Evolutionary conservation across 2,329 filamentous ascomycete genomes (phyloP).

Genomic region (Ophiostoma sp.): DNA sequence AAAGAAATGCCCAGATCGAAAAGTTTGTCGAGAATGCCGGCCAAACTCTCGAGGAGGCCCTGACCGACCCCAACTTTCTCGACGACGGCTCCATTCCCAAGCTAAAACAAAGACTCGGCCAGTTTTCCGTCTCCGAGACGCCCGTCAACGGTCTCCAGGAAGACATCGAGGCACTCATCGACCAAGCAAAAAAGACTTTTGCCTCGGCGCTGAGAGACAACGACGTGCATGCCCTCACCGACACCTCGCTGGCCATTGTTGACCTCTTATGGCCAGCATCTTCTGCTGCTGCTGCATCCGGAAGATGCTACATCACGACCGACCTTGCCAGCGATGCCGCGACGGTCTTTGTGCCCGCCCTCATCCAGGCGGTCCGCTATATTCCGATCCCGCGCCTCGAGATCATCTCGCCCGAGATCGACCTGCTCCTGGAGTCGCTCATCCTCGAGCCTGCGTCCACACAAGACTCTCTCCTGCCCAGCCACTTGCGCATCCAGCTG

Average conservation of each 20-base stretch:
- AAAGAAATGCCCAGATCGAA: conserved; percentile 60
- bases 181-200: conserved; percentile 63
- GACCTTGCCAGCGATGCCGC: conserved; percentile 65
- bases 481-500: conserved; percentile 72
- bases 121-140: conserved; percentile 31
- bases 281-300: background rate
- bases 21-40: conserved; percentile 67
- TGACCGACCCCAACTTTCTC: conserved; percentile 83
- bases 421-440: conserved; percentile 83
- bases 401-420: conserved; percentile 73
- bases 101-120: conserved; percentile 48
- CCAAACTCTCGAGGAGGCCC: conserved; percentile 68
- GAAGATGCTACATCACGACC: conserved; percentile 41
- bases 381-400: conserved; percentile 89
- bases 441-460: conserved; percentile 82
- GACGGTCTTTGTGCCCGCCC: conserved; percentile 72
- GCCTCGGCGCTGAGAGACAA: conserved; percentile 64
- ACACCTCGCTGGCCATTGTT: conserved; percentile 62
- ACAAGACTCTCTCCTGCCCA: conserved; percentile 87
- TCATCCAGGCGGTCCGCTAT: conserved; percentile 75
- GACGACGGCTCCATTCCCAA: conserved; percentile 46
- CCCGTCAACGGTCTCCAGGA: conserved; percentile 39
- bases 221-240: conserved; percentile 63
- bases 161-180: conserved; percentile 67
- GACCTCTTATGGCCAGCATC: conserved; percentile 63